A percentile compares a stretch with the other conserved stretches of the same genome.
phyloP scores from a whole-genome alignment of 371 early-diverging fungal species.

The Apophysomyces ossiformis region DNA sequence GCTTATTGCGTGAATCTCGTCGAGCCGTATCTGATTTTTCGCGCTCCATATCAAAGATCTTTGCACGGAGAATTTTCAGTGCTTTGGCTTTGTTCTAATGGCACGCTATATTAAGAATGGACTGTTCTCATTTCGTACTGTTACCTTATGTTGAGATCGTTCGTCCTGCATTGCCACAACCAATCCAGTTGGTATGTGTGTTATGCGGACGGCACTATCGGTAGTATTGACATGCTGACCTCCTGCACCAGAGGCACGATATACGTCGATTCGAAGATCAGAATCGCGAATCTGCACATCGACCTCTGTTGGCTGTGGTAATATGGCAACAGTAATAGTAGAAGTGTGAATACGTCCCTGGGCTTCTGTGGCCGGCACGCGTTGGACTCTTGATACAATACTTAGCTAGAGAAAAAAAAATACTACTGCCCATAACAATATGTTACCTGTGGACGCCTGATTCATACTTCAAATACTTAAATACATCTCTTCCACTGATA shows the following conservation, averaged over 20 bases:
- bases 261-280: slow-evolving; percentile 80
- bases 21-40: slow-evolving; percentile 60
- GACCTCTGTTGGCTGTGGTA: slow-evolving; percentile 79
- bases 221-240: slow-evolving; percentile 97
- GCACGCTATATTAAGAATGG: background rate
- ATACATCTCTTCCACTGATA: slow-evolving; percentile 73
- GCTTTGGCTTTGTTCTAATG: slow-evolving; percentile 86
- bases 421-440: background rate
- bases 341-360: slow-evolving; percentile 87
- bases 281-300: slow-evolving; percentile 70
- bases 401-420: background rate
- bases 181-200: slow-evolving; percentile 91
- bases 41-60: slow-evolving; percentile 78
- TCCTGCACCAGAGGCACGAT: slow-evolving; percentile 82
- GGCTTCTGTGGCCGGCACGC: slow-evolving; percentile 84
- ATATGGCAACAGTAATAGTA: slow-evolving; percentile 85
- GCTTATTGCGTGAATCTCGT: slow-evolving; percentile 65
- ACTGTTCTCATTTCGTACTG: background rate
- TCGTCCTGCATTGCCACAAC: slow-evolving; percentile 90
- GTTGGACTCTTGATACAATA: slow-evolving; percentile 62
- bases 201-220: slow-evolving; percentile 93
- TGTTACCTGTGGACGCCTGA: slow-evolving; percentile 76
- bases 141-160: slow-evolving; percentile 82
- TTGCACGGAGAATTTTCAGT: slow-evolving; percentile 79
- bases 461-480: slow-evolving; percentile 79